These are phyloP conservation scores for Lyophyllum shimeji DNA, from an alignment of 768 basidiomycete species.

Conservation along the genomic window DNA sequence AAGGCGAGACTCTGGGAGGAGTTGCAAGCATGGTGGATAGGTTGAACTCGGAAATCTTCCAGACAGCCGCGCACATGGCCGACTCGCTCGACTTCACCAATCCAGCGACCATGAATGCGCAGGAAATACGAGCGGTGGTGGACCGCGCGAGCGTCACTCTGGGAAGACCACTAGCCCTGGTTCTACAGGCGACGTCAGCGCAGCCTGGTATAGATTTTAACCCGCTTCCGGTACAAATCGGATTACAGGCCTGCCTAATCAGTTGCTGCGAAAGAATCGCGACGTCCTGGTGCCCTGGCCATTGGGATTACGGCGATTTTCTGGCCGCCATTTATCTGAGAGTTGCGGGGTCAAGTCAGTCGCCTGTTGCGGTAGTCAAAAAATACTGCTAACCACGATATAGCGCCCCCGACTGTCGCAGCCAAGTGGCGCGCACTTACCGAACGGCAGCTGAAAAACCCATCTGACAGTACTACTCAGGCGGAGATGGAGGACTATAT, in stretches of 20 bases:
- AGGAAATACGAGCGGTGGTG: constrained; percentile 5
- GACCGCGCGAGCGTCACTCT: constrained; percentile 30
- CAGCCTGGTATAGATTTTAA: constrained; percentile 25
- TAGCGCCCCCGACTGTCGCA: constrained; percentile 17
- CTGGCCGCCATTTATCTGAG: constrained; percentile 34
- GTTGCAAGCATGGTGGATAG: constrained; percentile 24
- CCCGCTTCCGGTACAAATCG: constrained; percentile 35
- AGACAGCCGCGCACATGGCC: constrained; percentile 38
- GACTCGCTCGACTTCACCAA: constrained; percentile 31
- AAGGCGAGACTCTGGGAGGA: constrained; percentile 7
- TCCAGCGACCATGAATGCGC: constrained; percentile 13
- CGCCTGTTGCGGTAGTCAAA: background rate
- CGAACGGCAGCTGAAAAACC: constrained; percentile 19
- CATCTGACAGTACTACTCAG: constrained; percentile 19
- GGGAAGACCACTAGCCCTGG: constrained; percentile 30
- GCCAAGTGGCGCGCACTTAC: constrained; percentile 28
- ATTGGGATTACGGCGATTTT: constrained; percentile 42
- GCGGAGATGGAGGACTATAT: constrained; percentile 14
- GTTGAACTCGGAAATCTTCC: constrained; percentile 41
- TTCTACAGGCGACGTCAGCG: constrained; percentile 25
- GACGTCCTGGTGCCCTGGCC: constrained; percentile 41
- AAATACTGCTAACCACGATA: constrained; percentile 1
- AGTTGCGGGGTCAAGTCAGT: constrained; percentile 36
- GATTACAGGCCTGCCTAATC: constrained; percentile 40
- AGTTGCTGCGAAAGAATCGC: constrained; percentile 38